Conservation (phyloP, 1,284 basidiomycete genomes). For the Apiotrichum porosum region DNA sequence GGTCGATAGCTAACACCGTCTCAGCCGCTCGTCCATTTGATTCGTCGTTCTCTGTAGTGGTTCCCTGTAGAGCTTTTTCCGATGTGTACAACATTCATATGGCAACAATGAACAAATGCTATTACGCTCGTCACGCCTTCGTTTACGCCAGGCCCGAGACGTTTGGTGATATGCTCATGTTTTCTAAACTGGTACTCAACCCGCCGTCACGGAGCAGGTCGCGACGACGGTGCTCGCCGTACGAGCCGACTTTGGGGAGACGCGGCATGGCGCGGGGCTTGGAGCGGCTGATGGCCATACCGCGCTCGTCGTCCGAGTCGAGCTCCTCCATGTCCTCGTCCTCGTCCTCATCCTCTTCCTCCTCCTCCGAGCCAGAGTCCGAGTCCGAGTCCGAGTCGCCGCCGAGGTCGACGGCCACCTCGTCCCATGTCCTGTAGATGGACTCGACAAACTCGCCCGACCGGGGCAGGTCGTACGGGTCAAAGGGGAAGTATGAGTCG, state of each 20-base stretch:
- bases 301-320: too few relatives aligned
- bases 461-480: conserved; percentile 83
- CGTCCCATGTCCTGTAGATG: conserved; percentile 56
- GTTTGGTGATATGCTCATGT: conserved; percentile 43
- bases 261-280: neutral
- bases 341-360: conserved; percentile 49
- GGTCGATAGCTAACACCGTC: conserved; percentile 5
- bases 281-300: neutral
- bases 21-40: conserved; percentile 13
- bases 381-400: conserved; percentile 38
- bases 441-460: conserved; percentile 51
- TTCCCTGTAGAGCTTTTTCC: too few relatives aligned
- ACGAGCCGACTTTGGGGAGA: conserved; percentile 11
- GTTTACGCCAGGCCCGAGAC: neutral
- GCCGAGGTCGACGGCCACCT: conserved; percentile 49
- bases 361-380: conserved; percentile 38
- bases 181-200: conserved; percentile 38
- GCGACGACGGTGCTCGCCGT: conserved; percentile 8
- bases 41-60: neutral
- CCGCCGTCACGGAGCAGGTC: conserved; percentile 25
- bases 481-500: conserved; percentile 96
- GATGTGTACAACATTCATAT: conserved; percentile 2
- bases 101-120: neutral
- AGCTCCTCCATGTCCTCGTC: conserved; percentile 10
- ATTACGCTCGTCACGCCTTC: neutral